A percentile compares a stretch with the other conserved stretches of the same genome.
Evolutionary conservation across 139 green algal genomes (phyloP).

Genomic region (Chlorella sp.): DNA sequence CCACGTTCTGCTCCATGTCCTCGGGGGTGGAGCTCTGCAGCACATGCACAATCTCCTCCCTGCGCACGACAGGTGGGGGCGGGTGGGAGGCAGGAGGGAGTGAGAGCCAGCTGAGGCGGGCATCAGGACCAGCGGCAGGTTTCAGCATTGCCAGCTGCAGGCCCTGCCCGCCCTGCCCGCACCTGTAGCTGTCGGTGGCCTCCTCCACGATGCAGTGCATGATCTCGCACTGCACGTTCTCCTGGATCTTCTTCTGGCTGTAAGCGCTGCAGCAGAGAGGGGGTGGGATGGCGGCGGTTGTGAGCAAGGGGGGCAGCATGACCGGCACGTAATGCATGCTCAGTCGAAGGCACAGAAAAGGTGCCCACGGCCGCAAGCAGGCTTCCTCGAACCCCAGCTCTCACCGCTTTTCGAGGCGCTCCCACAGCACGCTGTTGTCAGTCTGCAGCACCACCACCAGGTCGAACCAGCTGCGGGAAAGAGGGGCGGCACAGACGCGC

Average conservation of each 20-base stretch:
- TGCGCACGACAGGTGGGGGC: conserved; percentile 41
- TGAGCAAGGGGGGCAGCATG: not conserved
- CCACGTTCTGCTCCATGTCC: conserved; percentile 94
- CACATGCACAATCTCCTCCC: conserved; percentile 84
- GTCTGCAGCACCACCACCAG: conserved; percentile 94
- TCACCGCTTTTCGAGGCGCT: conserved; percentile 79
- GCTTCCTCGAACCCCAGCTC: not conserved
- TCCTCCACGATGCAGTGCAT: conserved; percentile 98
- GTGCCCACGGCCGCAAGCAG: not conserved
- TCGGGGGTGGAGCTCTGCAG: conserved; percentile 86
- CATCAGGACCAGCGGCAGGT: not conserved
- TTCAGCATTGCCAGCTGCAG: not conserved
- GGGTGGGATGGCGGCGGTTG: not conserved
- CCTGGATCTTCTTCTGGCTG: conserved; percentile 83
- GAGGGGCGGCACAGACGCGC: not conserved
- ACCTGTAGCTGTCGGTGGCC: conserved; percentile 93
- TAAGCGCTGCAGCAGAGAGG: conserved; percentile 73
- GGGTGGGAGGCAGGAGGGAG: not conserved
- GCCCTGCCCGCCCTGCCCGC: not conserved
- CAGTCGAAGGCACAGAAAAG: not conserved
- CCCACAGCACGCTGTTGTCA: conserved; percentile 92
- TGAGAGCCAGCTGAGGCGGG: too few species aligned
- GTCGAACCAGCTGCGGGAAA: conserved; percentile 90
- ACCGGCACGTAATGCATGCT: not conserved
- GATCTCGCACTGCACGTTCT: conserved; percentile 98